These are phyloP conservation scores for Pulveroboletus frians DNA, from an alignment of 768 basidiomycete species.

Conservation along the genomic window DNA sequence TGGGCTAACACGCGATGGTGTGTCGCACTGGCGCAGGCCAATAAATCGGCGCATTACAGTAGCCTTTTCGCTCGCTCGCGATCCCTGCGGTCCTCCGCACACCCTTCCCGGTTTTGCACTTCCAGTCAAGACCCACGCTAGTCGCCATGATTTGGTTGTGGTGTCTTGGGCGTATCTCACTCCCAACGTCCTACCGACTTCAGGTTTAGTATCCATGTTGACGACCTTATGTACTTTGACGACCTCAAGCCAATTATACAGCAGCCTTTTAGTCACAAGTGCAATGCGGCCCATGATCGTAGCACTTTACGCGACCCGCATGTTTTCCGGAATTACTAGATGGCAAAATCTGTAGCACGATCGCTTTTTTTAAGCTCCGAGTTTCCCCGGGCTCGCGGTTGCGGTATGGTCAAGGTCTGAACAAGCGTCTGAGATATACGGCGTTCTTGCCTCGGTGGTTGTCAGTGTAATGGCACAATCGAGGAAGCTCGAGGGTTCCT, in stretches of 20 bases:
- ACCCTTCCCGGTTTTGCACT: conserved; percentile 16
- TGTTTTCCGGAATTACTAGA: conserved; percentile 6
- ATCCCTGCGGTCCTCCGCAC: conserved; percentile 18
- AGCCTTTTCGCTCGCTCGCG: conserved; percentile 21
- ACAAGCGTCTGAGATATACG: background rate
- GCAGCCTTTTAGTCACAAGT: conserved; percentile 2
- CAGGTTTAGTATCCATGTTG: conserved; percentile 17
- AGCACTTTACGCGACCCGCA: conserved; percentile 1
- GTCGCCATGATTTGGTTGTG: conserved; percentile 11
- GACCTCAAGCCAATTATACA: conserved; percentile 11
- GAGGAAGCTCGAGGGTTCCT: no score
- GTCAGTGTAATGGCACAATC: no score
- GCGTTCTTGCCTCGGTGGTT: background rate
- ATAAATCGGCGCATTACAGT: conserved; percentile 17
- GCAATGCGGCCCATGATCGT: conserved; percentile 10
- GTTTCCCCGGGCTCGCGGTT: background rate
- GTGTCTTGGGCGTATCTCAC: conserved; percentile 12
- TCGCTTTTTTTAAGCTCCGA: background rate
- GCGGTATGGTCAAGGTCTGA: no score
- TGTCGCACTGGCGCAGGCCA: conserved; percentile 10
- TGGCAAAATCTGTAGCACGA: background rate
- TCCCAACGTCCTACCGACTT: conserved; percentile 6
- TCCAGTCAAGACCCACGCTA: conserved; percentile 17
- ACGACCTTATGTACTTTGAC: conserved; percentile 27
- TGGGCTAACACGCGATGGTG: conserved; percentile 43